A percentile compares a stretch with the other conserved stretches of the same genome.
These are phyloP conservation scores for Rhodocollybia butyracea DNA, from an alignment of 768 basidiomycete genomes.

Conservation along the genomic window DNA sequence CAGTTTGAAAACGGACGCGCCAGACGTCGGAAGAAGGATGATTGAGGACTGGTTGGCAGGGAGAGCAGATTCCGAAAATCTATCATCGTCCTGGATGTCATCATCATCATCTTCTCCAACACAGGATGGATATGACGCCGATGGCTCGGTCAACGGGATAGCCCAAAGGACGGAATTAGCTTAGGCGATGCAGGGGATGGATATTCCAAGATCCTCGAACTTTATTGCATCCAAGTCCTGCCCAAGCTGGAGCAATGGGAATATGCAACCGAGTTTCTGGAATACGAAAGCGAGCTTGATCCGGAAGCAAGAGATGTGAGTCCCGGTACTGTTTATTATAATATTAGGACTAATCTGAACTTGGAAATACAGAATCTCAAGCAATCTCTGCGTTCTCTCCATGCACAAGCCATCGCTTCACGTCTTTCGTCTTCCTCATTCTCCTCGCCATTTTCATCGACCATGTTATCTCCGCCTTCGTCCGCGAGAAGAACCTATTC, in stretches of 20 bases:
- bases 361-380: constrained; percentile 31
- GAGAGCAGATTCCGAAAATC: constrained; percentile 29
- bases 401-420: constrained; percentile 8
- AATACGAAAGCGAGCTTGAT: constrained; percentile 66
- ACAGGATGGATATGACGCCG: constrained; percentile 3
- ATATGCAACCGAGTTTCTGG: constrained; percentile 72
- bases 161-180: background rate
- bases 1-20: constrained; percentile 62
- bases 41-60: constrained; percentile 79
- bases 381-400: constrained; percentile 37
- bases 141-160: constrained; percentile 15
- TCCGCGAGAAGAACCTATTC: constrained; percentile 32
- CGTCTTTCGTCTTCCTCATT: no score
- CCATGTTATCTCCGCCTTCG: constrained; percentile 28
- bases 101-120: background rate
- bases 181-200: constrained; percentile 39
- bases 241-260: constrained; percentile 78
- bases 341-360: constrained; percentile 5
- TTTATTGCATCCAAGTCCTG: constrained; percentile 72
- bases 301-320: constrained; percentile 49
- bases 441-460: no score
- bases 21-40: constrained; percentile 58
- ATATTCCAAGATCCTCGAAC: constrained; percentile 72
- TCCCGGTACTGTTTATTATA: constrained; percentile 10
- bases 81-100: background rate